Conservation (phyloP, 2,329 filamentous ascomycete species). For the Sarocladium oryzae region DNA sequence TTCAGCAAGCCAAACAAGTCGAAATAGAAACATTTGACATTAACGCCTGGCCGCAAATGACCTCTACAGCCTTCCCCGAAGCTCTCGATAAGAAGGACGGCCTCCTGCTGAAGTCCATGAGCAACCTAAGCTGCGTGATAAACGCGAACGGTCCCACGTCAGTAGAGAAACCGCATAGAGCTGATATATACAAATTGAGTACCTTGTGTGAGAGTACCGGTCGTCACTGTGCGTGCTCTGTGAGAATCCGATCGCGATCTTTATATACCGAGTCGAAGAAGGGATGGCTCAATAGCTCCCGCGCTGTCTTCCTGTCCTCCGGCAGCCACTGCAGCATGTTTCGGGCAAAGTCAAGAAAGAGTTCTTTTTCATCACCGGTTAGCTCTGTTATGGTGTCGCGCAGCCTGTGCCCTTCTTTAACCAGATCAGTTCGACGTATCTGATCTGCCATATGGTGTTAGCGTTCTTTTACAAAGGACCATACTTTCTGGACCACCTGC, state of each 20-base stretch:
- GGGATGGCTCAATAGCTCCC: conserved; percentile 17
- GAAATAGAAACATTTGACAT: not conserved
- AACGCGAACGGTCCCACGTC: not conserved
- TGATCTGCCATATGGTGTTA: conserved; percentile 7
- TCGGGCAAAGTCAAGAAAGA: conserved; percentile 17
- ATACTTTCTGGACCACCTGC: conserved; percentile 3
- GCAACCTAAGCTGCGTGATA: not conserved
- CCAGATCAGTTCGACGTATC: conserved; percentile 12
- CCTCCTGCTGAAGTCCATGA: not conserved
- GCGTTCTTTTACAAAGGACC: not conserved
- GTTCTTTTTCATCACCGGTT: conserved; percentile 15
- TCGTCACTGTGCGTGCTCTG: not conserved
- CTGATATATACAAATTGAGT: not conserved
- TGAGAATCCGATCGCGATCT: conserved; percentile 5
- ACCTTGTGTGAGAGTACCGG: not conserved
- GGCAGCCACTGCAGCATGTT: conserved; percentile 20
- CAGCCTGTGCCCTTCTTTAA: conserved; percentile 9
- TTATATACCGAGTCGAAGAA: conserved; percentile 15
- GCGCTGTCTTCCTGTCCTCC: conserved; percentile 19
- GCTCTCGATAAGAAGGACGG: not conserved
- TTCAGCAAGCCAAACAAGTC: not conserved
- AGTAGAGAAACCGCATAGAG: not conserved
- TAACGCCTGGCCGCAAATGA: not conserved
- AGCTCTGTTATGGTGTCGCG: conserved; percentile 16
- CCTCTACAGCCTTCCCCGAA: not conserved